Evolutionary conservation across 1,139 yeast species (phyloP), one percentile per base, ranked within the genome.

Genomic region (Pneumocystis canis): DNA sequence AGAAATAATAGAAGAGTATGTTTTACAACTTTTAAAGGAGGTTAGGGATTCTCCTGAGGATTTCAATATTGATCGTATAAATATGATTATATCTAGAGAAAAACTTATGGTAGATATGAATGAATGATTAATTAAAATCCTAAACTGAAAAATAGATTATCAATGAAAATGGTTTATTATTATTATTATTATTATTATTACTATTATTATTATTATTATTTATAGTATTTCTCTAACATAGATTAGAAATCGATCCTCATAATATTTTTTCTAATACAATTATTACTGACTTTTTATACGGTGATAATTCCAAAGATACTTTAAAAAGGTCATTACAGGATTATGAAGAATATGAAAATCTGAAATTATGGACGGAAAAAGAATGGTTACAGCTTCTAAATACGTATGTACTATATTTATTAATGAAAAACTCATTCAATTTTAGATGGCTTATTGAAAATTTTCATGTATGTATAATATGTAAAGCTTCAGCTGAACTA

Each of bases 281-380:
- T 6, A 86, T 89, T 61, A 78, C 80, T 53, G 95, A 88, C 70
- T 90, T 89, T 71, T 73, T 89, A 16, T 94, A 92, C 70, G 96
- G 96, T 60, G 76, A 81, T 37, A 72, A 73, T 2, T 81, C 82
- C 63, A 89, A 87, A 0, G 73, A 80, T 18, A 84, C 83, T 63
- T 75, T 92, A 66, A 73, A 76, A 2, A 73, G 75, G 30, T 82
- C 86, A 79, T 70, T 83, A 39, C 78, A 80, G 64, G 79, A 80
- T 63, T 75, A 87, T 62, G 70, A 74, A 11, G 94, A 85, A 65
- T 88, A 80, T 72, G 87, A 86, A 31, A 73, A 68, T 0, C 76
- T 92, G 61, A 67, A 76, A 11, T 65, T 70, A 0, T 92, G 97
- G 97, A 69, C 81, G 9, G 71, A 78, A 2, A 78, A 79, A 7